Evolutionary conservation across 805 yeast species (phyloP), one percentile per base, ranked within the genome.

Genomic region (Myxozyma neotropica): DNA sequence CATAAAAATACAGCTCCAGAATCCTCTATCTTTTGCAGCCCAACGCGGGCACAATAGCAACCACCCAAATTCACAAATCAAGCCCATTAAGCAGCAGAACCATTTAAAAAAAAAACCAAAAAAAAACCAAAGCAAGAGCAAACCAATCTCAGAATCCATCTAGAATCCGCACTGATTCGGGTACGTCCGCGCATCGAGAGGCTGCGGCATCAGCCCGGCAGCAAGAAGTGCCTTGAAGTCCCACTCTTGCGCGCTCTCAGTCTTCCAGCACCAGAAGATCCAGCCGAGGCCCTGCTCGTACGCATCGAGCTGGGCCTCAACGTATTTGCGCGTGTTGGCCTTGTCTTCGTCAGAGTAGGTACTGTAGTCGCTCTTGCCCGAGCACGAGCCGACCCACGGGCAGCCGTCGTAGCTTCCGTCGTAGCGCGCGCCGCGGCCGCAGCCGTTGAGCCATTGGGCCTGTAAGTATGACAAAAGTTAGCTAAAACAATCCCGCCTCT

Each of bases 181-280:
- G 72, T 78, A 88, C 69, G 78, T 74, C 74, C 97, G 84, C 55
- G 76, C 72, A 44, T 50, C 57, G 43, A 90, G 76, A 27, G 97
- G 97, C 72, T 83, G 87, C 48, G 97, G 97, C 81, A 92, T 86
- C 40, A 89, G 71, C 27, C 83, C 85, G 56, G 81, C 73, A 19
- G 73, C 77, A 21, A 81, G 73, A 67, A 92, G 80, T 64, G 77
- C 76, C 68, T 79, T 78, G 77, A 88, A 80, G 74, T 89, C 96
- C 97, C 97, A 92, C 73, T 92, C 97, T 55, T 86, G 72, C 21
- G 89, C 78, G 38, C 53, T 45, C 75, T 92, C 97, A 27, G 96
- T 88, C 79, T 91, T 92, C 87, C 89, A 91, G 73, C 87, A 83
- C 97, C 97, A 92, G 78, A 88, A 87, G 58, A 89, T 82, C 97